Evolutionary conservation across 352 stramenopile species (phyloP).

Genomic region (Globisporangium sylvaticum): DNA sequence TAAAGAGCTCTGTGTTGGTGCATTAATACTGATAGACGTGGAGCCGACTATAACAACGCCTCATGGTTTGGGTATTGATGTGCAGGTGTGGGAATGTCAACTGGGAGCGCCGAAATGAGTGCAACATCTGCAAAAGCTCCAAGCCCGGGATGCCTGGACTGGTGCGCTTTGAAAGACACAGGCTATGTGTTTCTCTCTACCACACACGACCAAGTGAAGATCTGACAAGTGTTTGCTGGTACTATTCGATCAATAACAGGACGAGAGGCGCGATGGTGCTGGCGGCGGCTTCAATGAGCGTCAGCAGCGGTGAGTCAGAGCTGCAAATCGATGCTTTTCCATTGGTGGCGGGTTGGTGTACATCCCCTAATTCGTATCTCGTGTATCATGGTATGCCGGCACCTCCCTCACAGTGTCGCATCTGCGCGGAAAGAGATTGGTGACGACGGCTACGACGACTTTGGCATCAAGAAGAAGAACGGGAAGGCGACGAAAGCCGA

Average conservation of each 20-base stretch:
- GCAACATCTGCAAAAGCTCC: constrained; percentile 84
- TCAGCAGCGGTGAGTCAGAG: constrained; percentile 56
- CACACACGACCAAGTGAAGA: background rate
- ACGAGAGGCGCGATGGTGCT: constrained; percentile 74
- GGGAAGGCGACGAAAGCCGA: constrained; percentile 71
- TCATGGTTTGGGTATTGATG: too few species aligned
- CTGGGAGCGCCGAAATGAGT: constrained; percentile 81
- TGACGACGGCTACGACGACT: constrained; percentile 87
- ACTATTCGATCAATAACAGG: constrained; percentile 21
- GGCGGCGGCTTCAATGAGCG: constrained; percentile 84
- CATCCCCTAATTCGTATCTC: background rate
- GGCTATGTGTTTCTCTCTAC: background rate
- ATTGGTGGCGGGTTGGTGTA: background rate
- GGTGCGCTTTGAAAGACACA: constrained; percentile 24
- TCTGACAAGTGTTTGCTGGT: constrained; percentile 1
- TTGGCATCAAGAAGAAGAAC: constrained; percentile 81
- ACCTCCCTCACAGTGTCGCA: constrained; percentile 35
- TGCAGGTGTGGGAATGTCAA: constrained; percentile 84
- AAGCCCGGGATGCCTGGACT: constrained; percentile 67
- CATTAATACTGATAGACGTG: background rate
- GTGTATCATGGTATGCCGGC: background rate
- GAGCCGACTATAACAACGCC: too few species aligned
- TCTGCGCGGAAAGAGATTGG: constrained; percentile 75
- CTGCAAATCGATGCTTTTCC: background rate
- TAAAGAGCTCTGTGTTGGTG: background rate